These are phyloP conservation scores for Geranomyces variabilis DNA, from an alignment of 192 early-diverging fungal species.

Conservation along the genomic window DNA sequence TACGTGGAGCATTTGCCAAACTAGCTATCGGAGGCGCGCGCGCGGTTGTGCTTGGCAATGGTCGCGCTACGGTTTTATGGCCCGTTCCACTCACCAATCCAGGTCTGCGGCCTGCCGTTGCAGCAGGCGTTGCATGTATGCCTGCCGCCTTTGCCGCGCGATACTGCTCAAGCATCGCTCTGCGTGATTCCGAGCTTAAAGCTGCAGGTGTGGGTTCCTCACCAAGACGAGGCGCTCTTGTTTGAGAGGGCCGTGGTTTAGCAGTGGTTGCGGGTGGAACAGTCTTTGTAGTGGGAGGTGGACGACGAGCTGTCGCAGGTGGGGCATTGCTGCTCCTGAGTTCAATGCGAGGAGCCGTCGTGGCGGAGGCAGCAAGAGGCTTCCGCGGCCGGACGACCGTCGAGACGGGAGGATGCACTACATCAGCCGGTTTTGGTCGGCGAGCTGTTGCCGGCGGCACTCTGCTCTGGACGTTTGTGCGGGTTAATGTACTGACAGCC, in stretches of 20 bases:
- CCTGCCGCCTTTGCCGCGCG: not conserved
- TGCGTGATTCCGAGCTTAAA: not conserved
- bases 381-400: not conserved
- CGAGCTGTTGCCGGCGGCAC: not conserved
- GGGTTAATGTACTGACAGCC: too few relatives aligned
- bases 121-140: not conserved
- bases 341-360: too few relatives aligned
- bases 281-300: too few relatives aligned
- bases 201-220: not conserved
- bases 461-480: not conserved
- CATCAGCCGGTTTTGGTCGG: not conserved
- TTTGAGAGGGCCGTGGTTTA: not conserved
- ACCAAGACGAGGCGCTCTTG: not conserved
- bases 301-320: not conserved
- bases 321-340: not conserved
- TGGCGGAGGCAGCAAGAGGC: too few relatives aligned
- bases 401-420: not conserved
- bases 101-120: not conserved
- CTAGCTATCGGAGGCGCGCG: too few relatives aligned
- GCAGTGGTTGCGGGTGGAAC: too few relatives aligned
- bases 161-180: constrained; percentile 7
- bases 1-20: too few relatives aligned
- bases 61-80: not conserved
- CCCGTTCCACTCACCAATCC: not conserved
- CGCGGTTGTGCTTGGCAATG: too few relatives aligned